Percentiles rank a stretch among this genome's conserved stretches.
Conservation (phyloP, 164 flowering plant genomes). For the Saururus chinensis region DNA sequence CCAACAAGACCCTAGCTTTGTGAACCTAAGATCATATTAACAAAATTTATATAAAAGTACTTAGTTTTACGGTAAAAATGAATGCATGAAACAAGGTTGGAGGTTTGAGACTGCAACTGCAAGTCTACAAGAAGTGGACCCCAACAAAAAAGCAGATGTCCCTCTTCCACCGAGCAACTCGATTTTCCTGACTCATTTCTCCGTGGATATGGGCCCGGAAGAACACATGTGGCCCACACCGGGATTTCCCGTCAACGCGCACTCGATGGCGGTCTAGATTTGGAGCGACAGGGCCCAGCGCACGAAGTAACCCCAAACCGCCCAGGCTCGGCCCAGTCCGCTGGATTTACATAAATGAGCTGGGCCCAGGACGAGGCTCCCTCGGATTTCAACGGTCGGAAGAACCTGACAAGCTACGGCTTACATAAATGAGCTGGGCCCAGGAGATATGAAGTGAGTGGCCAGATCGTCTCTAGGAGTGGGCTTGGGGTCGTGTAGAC, state of each 20-base stretch:
- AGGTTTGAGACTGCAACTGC: too few relatives aligned
- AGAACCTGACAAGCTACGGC: too few relatives aligned
- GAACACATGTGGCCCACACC: background rate
- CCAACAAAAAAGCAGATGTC: background rate
- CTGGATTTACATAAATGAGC: background rate
- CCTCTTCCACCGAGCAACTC: conserved; percentile 3
- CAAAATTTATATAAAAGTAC: too few relatives aligned
- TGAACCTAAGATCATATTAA: too few relatives aligned
- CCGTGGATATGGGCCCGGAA: background rate
- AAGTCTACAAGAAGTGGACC: too few relatives aligned
- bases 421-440: background rate
- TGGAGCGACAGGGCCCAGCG: background rate
- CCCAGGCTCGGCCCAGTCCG: background rate
- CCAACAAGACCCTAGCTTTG: too few relatives aligned
- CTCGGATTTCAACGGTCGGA: background rate
- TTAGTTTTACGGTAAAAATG: too few relatives aligned
- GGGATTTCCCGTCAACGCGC: background rate
- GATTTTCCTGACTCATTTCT: background rate
- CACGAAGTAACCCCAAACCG: background rate
- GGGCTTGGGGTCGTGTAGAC: background rate
- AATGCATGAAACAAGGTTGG: too few relatives aligned
- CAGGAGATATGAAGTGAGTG: background rate
- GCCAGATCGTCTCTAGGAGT: too few relatives aligned
- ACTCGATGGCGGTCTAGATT: background rate
- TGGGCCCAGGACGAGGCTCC: background rate